Evolutionary conservation across 106 monocot species (phyloP).

Genomic region (Phalaenopsis equestris): DNA sequence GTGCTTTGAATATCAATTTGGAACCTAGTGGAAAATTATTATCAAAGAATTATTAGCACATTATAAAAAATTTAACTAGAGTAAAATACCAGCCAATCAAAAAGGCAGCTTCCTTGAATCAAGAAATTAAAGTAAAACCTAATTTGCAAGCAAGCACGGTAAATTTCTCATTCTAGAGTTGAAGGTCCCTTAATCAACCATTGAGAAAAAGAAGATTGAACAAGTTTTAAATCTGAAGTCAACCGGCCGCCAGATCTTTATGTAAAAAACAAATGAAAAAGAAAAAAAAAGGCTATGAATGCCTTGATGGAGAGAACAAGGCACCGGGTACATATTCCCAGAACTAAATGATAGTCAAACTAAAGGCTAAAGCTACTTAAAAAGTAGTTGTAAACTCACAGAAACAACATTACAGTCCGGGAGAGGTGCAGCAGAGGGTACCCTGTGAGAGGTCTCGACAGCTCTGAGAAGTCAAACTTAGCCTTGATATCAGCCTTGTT

Average conservation of each 20-base stretch:
- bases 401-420: constrained; percentile 45
- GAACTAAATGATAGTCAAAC: neutral
- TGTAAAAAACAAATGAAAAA: neutral
- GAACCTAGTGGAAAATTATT: neutral
- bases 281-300: neutral
- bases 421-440: constrained; percentile 62
- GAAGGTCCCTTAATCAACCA: neutral
- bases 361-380: neutral
- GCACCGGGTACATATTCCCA: too few relatives aligned
- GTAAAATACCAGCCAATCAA: neutral
- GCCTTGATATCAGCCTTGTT: constrained; percentile 52
- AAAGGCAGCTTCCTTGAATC: neutral
- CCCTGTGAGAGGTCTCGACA: constrained; percentile 49
- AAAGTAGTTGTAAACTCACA: constrained; percentile 1
- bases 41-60: neutral
- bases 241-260: neutral
- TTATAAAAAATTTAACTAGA: too few relatives aligned
- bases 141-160: neutral
- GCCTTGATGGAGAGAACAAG: neutral
- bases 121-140: neutral
- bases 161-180: neutral
- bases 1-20: neutral
- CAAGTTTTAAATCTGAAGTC: neutral
- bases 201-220: neutral
- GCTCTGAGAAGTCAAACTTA: constrained; percentile 40